Evolutionary conservation across 148 eudicot species (phyloP).

Genomic region (Nepenthes mirabilis): DNA sequence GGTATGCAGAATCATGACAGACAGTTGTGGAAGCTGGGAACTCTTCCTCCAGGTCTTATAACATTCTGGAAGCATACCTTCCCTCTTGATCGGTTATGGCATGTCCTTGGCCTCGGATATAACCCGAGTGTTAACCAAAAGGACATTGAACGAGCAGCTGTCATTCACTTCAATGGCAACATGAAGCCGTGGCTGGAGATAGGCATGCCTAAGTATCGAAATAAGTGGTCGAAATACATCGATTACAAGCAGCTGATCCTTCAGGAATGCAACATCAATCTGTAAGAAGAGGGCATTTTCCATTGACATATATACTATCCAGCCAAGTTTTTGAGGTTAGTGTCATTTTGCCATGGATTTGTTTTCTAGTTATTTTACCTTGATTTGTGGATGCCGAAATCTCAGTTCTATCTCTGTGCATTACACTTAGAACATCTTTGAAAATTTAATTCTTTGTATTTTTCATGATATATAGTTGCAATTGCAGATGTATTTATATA

Average conservation of each 20-base stretch:
- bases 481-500: no score
- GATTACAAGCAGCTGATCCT: constrained; percentile 4
- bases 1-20: constrained; percentile 55
- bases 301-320: no score
- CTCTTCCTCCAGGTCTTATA: constrained; percentile 77
- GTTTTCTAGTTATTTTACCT: no score
- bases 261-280: no score
- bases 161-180: constrained; percentile 79
- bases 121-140: constrained; percentile 48
- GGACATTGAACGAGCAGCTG: constrained; percentile 82
- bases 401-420: no score
- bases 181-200: constrained; percentile 94
- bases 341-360: no score
- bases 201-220: constrained; percentile 61
- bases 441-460: no score
- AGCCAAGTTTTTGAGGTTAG: no score
- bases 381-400: no score
- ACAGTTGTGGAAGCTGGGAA: constrained; percentile 79
- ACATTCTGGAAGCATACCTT: constrained; percentile 66
- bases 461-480: no score
- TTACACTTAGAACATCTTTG: no score
- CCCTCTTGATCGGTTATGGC: constrained; percentile 72
- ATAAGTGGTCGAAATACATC: constrained; percentile 71
- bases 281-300: no score
- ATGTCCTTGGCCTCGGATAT: constrained; percentile 85